Conservation (phyloP, 805 yeast genomes). For the Cyberlindnera amylophila region DNA sequence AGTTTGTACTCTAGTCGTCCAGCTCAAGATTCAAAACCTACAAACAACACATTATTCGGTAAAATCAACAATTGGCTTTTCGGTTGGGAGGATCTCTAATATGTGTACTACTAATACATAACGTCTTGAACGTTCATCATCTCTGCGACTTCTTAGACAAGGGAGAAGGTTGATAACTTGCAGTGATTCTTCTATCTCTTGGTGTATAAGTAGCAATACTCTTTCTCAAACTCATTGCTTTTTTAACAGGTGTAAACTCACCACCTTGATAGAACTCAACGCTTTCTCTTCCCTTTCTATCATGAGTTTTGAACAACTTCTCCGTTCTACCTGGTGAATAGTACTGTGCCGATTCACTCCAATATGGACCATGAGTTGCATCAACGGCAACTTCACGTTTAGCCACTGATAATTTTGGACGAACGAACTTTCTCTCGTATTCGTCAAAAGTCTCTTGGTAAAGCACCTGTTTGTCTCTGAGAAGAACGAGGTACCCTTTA, state of each 20-base stretch:
- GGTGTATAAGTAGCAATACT: conserved; percentile 17
- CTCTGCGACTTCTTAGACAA: conserved; percentile 15
- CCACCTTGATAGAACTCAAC: conserved; percentile 31
- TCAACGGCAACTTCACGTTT: conserved; percentile 60
- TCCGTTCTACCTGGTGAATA: conserved; percentile 30
- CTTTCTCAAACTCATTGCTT: conserved; percentile 9
- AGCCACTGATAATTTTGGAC: conserved; percentile 48
- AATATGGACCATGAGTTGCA: conserved; percentile 41
- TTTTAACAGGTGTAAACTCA: conserved; percentile 30
- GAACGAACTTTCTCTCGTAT: conserved; percentile 57
- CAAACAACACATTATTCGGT: conserved; percentile 24
- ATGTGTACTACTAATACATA: too few relatives aligned
- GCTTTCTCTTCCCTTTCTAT: conserved; percentile 29
- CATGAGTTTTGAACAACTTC: conserved; percentile 51
- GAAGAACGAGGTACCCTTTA: conserved; percentile 41
- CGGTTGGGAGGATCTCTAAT: conserved; percentile 50
- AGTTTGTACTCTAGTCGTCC: conserved; percentile 26
- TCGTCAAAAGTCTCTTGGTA: conserved; percentile 60
- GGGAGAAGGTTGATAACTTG: conserved; percentile 24
- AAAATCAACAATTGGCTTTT: conserved; percentile 45
- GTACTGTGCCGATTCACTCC: conserved; percentile 25
- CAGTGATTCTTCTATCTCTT: conserved; percentile 5
- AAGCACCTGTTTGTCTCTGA: conserved; percentile 58
- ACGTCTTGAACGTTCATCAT: too few relatives aligned
- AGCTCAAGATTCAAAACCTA: conserved; percentile 21